Evolutionary conservation across 2,329 filamentous ascomycete species (phyloP).

Genomic region (Calonectria hongkongensis): DNA sequence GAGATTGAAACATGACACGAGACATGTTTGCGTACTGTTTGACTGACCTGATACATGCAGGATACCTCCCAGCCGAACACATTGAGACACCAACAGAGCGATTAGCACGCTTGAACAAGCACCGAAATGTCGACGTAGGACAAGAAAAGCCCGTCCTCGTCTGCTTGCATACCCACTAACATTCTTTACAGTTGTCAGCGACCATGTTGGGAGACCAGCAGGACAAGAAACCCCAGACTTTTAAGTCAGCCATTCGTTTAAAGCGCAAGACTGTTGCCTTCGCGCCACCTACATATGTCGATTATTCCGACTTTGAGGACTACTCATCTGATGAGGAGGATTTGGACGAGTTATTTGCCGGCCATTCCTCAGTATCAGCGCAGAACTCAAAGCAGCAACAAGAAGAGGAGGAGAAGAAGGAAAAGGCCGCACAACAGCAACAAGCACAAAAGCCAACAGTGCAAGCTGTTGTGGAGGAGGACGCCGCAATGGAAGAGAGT

Average conservation of each 20-base stretch:
- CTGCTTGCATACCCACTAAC: constrained; percentile 31
- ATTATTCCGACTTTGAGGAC: constrained; percentile 91
- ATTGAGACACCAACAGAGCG: constrained; percentile 98
- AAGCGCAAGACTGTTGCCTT: constrained; percentile 93
- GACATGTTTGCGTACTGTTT: background rate
- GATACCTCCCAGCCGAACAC: constrained; percentile 96
- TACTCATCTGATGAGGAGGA: constrained; percentile 86
- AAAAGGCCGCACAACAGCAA: constrained; percentile 52
- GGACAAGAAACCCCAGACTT: constrained; percentile 87
- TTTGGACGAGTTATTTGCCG: constrained; percentile 66
- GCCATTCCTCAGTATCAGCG: constrained; percentile 55
- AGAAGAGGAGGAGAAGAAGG: constrained; percentile 54
- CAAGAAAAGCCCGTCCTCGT: background rate
- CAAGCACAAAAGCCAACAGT: constrained; percentile 57
- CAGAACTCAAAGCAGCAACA: constrained; percentile 53
- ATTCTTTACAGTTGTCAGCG: constrained; percentile 70
- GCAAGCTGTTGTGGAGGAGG: constrained; percentile 56
- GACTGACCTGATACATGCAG: constrained; percentile 67
- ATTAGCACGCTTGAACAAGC: constrained; percentile 95
- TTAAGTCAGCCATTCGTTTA: constrained; percentile 85
- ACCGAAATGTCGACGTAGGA: constrained; percentile 96
- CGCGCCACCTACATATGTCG: constrained; percentile 88
- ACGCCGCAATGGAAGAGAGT: constrained; percentile 66
- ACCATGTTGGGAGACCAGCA: constrained; percentile 78
- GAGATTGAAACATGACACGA: constrained; percentile 49